Conservation (phyloP, 306 rosid species). For the Prunus campanulata region DNA sequence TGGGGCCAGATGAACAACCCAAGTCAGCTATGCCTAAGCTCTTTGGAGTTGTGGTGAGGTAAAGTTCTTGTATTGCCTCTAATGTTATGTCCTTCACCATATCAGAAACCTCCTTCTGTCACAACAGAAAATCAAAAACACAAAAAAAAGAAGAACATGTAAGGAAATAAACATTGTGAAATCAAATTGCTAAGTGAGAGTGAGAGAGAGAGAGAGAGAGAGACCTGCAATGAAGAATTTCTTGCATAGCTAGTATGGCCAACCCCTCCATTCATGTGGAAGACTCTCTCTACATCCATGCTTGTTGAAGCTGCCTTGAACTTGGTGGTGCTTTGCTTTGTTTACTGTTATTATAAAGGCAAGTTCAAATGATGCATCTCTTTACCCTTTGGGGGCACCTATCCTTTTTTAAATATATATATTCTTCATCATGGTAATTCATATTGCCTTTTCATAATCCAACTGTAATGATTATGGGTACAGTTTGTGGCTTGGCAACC, state of each 20-base stretch:
- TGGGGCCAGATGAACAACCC: conserved; percentile 94
- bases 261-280: conserved; percentile 86
- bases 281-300: conserved; percentile 76
- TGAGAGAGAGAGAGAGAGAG: conserved; percentile 8
- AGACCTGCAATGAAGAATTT: conserved; percentile 79
- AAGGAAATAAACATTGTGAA: conserved; percentile 2
- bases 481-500: conserved; percentile 8
- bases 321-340: conserved; percentile 19
- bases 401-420: background rate
- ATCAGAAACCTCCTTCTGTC: conserved; percentile 75
- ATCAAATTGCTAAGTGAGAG: background rate
- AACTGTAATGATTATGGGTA: conserved; percentile 22
- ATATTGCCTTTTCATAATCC: conserved; percentile 16
- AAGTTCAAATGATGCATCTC: conserved; percentile 25
- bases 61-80: conserved; percentile 58
- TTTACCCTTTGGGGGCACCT: background rate
- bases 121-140: background rate
- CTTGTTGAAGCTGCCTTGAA: conserved; percentile 2
- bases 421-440: conserved; percentile 23
- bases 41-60: conserved; percentile 52
- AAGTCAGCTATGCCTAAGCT: conserved; percentile 86
- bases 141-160: background rate
- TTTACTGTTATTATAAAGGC: conserved; percentile 36
- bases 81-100: conserved; percentile 76
- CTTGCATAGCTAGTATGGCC: conserved; percentile 88